Percentiles rank a stretch among this genome's conserved stretches.
Conservation (phyloP, 495 filamentous ascomycete genomes). For the Penicillium canariense region DNA sequence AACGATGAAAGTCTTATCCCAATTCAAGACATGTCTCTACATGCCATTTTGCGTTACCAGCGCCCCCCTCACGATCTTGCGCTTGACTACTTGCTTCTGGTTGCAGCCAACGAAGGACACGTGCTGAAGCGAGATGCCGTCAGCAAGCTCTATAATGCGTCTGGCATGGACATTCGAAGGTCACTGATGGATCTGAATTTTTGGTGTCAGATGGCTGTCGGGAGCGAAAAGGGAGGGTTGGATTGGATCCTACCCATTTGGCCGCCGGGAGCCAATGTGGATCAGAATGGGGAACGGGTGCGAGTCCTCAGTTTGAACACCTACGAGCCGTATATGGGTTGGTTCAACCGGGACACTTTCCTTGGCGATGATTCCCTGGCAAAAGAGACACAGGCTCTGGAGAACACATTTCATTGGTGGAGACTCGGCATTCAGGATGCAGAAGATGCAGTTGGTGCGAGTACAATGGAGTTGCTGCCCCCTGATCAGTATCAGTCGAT, state of each 20-base stretch:
- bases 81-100: slow-evolving; percentile 74
- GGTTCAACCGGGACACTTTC: slow-evolving; percentile 58
- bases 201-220: slow-evolving; percentile 95
- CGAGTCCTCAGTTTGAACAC: slow-evolving; percentile 84
- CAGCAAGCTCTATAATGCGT: slow-evolving; percentile 63
- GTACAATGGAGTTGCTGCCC: slow-evolving; percentile 7
- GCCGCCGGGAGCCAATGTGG: slow-evolving; percentile 66
- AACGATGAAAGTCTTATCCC: slow-evolving; percentile 81
- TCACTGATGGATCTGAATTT: slow-evolving; percentile 86
- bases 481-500: slow-evolving; percentile 6
- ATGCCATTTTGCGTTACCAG: slow-evolving; percentile 83
- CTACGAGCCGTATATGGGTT: slow-evolving; percentile 76
- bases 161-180: slow-evolving; percentile 69
- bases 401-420: slow-evolving; percentile 41
- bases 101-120: slow-evolving; percentile 92
- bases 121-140: slow-evolving; percentile 66
- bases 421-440: slow-evolving; percentile 38
- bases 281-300: slow-evolving; percentile 60
- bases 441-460: slow-evolving; percentile 24
- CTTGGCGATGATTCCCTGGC: slow-evolving; percentile 19
- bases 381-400: slow-evolving; percentile 30
- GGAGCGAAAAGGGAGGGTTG: slow-evolving; percentile 81
- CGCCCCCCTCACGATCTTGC: slow-evolving; percentile 65
- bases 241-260: slow-evolving; percentile 82
- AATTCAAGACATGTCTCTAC: slow-evolving; percentile 63